Percentiles rank a stretch among this genome's conserved stretches.
phyloP scores from a whole-genome alignment of 208 protist species.

The Acanthamoeba culbertsoni region DNA sequence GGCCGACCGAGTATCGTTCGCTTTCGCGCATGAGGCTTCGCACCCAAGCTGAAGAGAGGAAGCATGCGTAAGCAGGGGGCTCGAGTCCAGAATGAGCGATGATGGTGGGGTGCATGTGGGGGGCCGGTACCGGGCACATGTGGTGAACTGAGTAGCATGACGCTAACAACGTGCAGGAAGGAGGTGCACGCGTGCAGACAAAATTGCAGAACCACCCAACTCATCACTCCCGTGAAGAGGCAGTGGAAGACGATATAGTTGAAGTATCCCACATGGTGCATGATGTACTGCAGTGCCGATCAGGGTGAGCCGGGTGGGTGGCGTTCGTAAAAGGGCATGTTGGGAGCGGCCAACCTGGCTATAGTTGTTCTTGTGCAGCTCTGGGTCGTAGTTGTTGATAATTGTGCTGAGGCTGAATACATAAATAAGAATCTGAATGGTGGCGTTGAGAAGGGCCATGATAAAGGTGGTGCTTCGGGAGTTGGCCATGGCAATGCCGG shows the following conservation, averaged over 20 bases:
- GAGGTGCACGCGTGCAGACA: not conserved
- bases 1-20: not conserved
- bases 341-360: not conserved
- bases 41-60: not conserved
- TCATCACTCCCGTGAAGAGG: not conserved
- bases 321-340: not conserved
- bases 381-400: constrained; percentile 31
- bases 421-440: constrained; percentile 11
- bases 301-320: not conserved
- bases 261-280: constrained; percentile 16
- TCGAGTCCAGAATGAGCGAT: not conserved
- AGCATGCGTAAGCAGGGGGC: not conserved
- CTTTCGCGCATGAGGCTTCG: not conserved
- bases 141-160: not conserved
- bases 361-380: constrained; percentile 54
- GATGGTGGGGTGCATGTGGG: not conserved
- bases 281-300: not conserved
- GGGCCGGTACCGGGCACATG: not conserved
- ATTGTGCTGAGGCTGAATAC: constrained; percentile 12
- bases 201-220: not conserved
- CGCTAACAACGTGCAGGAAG: not conserved
- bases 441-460: constrained; percentile 2
- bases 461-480: constrained; percentile 2
- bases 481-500: not conserved
- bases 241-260: constrained; percentile 46